Evolutionary conservation across 768 basidiomycete species (phyloP).

Genomic region (Lactifluus pinguis): DNA sequence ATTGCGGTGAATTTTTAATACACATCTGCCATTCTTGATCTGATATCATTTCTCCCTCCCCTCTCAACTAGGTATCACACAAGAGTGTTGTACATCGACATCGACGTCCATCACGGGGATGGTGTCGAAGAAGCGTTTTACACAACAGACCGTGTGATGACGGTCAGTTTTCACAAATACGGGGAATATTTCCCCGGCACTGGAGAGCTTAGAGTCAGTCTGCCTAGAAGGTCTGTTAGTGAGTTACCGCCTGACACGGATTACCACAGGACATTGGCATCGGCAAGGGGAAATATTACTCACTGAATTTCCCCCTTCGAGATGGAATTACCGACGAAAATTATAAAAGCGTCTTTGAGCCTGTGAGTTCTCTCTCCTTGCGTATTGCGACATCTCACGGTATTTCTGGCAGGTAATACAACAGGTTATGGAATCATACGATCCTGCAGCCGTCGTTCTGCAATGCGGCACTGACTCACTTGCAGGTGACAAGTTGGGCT

Average conservation of each 20-base stretch:
- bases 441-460: constrained; percentile 89
- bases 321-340: constrained; percentile 95
- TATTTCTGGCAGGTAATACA: constrained; percentile 63
- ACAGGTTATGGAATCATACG: constrained; percentile 90
- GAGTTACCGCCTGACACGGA: neutral
- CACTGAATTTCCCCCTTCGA: constrained; percentile 88
- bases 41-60: neutral
- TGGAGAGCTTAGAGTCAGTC: constrained; percentile 80
- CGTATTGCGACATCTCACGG: neutral
- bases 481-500: constrained; percentile 92
- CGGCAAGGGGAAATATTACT: constrained; percentile 88
- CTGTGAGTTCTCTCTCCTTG: constrained; percentile 42
- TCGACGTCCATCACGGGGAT: constrained; percentile 98
- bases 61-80: constrained; percentile 65
- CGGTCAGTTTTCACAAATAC: constrained; percentile 96
- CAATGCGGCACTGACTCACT: constrained; percentile 98
- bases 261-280: constrained; percentile 74
- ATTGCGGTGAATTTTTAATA: constrained; percentile 45
- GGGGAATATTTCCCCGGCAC: constrained; percentile 99
- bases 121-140: constrained; percentile 99
- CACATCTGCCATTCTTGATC: neutral
- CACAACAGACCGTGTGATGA: constrained; percentile 98
- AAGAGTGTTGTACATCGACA: constrained; percentile 95
- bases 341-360: constrained; percentile 92
- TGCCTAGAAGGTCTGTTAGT: neutral